Base-by-base conservation (phyloP, 2,329 filamentous ascomycete genomes). In the Chlorencoelia australis region DNA sequence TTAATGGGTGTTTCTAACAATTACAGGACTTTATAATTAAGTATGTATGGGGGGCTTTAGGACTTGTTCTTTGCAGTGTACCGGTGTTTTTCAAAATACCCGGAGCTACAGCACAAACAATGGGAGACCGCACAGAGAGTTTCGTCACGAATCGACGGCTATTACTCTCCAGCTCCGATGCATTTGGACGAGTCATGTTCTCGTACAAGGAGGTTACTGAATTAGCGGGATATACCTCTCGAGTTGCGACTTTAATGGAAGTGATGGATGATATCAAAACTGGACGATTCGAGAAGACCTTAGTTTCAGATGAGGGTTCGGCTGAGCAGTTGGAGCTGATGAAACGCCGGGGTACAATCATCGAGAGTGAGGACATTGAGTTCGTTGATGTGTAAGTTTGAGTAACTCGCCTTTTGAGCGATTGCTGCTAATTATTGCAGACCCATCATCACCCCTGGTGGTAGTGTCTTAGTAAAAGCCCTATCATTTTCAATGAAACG, bases 131-230 rank as follows among this genome's bases (percentile, higher is more conserved):
- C 43, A 79, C 75, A 24, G 75, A 79, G 58, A 80, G 77, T 42
- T 96, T 98, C 53, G 83, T 98, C 26, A 98, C 89, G 1, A 98
- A 96, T 58, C 71, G 91, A 29, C 74, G 91, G 40, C 83, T 98
- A 72, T 69, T 98, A 9, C 70, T 98, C 5, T 89, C 85, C 25
- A 91, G 87, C 2, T 96, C 89, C 0, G 91, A 98, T 57, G 89
- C 89, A 16, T 95, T 95, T 55, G 89, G 89, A 1, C 81, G 91
- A 41, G 70, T 96, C 46, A 95, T 95, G 88, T 95, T 94, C 63
- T 94, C 85, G 2, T 96, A 95, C 68, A 88, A 94, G 51, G 91
- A 98, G 57, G 81, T 98, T 44, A 94, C 89, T 57, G 89, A 98
- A 60, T 68, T 98, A 19, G 91, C 91, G 0, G 91, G 91, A 22